Base-by-base conservation (phyloP, 1,284 basidiomycete genomes). In the Inonotus obliquus region DNA sequence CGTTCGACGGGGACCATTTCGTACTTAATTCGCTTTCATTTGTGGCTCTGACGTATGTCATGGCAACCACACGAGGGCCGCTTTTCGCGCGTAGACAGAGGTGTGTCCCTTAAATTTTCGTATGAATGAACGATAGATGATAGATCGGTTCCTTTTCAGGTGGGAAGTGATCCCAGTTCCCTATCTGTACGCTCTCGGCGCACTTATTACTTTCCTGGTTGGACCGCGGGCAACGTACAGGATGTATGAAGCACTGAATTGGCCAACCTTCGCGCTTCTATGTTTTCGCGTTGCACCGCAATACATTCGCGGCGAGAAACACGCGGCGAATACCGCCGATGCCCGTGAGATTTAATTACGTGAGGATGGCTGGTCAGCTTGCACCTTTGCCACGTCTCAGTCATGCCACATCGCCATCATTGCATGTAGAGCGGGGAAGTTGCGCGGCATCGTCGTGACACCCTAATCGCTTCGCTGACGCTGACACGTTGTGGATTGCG, bases 1-100 rank as follows among this genome's bases (percentile, higher is more conserved):
- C 87, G 1, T 91, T 91, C 67, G 81, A 86, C 59, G 87, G 88
- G 0, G 91, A 94, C 69, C 90, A 93, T 69, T 85, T 86, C 69
- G 80, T 90, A 61, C 65, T 89, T 35, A 82, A 84, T 57, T 82
- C 87, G 13, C 78, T 81, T 1, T 87, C 89, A 4, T 86, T 88
- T 68, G 73, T 94, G 10, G 69, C 87, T 27, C 73, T 92, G 1
- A 70, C 72, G 1, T 70, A 73, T 54, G 62, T 67, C n/a, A 57
- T 63, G 63, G 44, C 52, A 23, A 54, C 67, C 56, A 47, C 44
- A 21, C 37, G 55, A 41, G 53, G 47, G 19, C 23, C 49, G 19
- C 17, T 59, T 52, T 65, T 65, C 52, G 45, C 54, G 52, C 44
- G 65, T 29, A 52, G 41, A 21, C 52, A 59, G 51, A 41, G 25